Conservation (phyloP, 208 protist genomes). For the Leishmania tropica region DNA sequence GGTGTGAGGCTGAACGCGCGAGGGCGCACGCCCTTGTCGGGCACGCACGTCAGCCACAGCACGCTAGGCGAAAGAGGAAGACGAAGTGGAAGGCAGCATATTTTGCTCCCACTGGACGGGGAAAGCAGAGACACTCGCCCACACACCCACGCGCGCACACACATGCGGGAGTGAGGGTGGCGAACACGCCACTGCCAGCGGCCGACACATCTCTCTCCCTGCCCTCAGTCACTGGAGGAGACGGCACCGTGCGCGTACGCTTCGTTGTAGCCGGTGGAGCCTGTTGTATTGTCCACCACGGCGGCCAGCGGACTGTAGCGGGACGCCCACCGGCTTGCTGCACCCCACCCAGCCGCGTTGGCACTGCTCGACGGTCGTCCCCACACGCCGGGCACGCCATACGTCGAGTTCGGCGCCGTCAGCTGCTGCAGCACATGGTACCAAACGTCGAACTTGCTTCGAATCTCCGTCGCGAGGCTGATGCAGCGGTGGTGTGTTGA, state of each 20-base stretch:
- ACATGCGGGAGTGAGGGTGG: neutral
- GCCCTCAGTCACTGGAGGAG: conserved; percentile 36
- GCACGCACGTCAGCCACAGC: neutral
- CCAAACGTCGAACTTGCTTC: conserved; percentile 84
- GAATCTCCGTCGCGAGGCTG: conserved; percentile 69
- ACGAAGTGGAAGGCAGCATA: neutral
- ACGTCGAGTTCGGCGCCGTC: conserved; percentile 35
- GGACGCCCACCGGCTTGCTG: conserved; percentile 44
- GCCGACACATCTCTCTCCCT: neutral
- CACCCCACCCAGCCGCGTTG: conserved; percentile 27
- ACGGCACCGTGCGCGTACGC: conserved; percentile 10
- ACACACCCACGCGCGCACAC: neutral
- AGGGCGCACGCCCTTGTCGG: neutral
- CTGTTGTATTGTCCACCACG: conserved; percentile 30
- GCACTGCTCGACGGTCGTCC: conserved; percentile 43
- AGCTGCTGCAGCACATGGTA: conserved; percentile 60
- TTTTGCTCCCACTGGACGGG: neutral
- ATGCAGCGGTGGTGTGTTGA: conserved; percentile 47
- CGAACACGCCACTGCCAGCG: neutral
- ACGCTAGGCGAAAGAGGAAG: neutral
- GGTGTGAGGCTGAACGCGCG: neutral
- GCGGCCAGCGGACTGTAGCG: conserved; percentile 65
- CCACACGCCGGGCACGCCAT: conserved; percentile 44
- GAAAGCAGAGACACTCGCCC: neutral
- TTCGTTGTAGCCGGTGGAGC: conserved; percentile 12